Evolutionary conservation across 805 yeast genomes (phyloP), one percentile per base, ranked within the genome.

Genomic region (Candida sonorensis): DNA sequence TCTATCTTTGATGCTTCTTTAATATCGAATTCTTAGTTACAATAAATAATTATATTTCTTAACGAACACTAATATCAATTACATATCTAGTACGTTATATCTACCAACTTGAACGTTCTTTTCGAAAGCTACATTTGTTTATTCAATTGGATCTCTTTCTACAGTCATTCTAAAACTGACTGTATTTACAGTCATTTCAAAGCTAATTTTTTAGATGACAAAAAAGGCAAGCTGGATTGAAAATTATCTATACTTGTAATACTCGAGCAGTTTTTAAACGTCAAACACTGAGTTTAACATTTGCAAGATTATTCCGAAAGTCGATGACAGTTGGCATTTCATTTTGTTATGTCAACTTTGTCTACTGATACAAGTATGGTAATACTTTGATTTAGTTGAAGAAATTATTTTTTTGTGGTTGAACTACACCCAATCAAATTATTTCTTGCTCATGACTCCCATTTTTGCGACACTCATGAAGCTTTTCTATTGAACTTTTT

Each of bases 391-490:
- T 37, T 23, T 37, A 42, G 52, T 36, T 29, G 27, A 26, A 30
- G 32, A 28, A 12, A 18, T 21, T 21, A n/a, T n/a, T n/a, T n/a
- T n/a, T n/a, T n/a, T n/a, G n/a, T n/a, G n/a, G n/a, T n/a, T 6
- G 7, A 20, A 10, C 16, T 15, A 19, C 23, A 17, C 14, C 24
- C 7, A 17, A 12, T 23, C 14, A 2, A 13, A 13, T n/a, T 22
- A 10, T 31, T 38, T 42, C 42, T 43, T 46, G 66, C 67, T 61
- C 70, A 61, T 66, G 70, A 66, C 46, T 66, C 69, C 69, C 28
- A 24, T 10, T 15, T 17, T 34, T 27, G 36, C 69, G 71, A 66
- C 63, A 66, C 72, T 65, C 70, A 61, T 65, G 70, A 50, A 46
- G 67, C 65, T 56, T 51, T 50, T 35, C 41, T 57, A 27, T 41